Percentiles rank a stretch among this genome's conserved stretches.
Evolutionary conservation across 768 basidiomycete species (phyloP).

Genomic region (Suillus spraguei): DNA sequence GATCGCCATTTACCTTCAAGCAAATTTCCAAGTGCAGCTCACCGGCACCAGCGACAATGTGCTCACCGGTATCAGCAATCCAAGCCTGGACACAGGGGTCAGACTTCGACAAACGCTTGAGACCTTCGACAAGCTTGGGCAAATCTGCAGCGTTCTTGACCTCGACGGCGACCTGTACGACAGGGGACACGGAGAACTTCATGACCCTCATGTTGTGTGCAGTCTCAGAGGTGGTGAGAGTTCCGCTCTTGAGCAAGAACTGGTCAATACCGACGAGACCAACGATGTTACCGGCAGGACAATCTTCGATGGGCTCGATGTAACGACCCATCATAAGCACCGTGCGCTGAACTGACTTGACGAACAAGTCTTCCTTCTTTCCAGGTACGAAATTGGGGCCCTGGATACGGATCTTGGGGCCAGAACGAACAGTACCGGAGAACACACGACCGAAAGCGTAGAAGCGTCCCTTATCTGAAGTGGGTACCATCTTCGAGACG

Average conservation of each 20-base stretch:
- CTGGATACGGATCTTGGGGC: constrained; percentile 99
- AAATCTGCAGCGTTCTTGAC: constrained; percentile 99
- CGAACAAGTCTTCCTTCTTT: constrained; percentile 97
- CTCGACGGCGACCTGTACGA: constrained; percentile 98
- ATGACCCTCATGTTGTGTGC: constrained; percentile 99
- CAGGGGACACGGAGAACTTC: constrained; percentile 99
- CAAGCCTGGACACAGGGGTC: constrained; percentile 98
- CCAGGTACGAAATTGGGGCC: constrained; percentile 98
- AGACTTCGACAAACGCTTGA: constrained; percentile 99
- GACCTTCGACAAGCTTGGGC: constrained; percentile 99
- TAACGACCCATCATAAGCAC: constrained; percentile 99
- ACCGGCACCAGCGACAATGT: constrained; percentile 99
- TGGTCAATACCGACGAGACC: constrained; percentile 99
- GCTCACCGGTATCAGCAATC: constrained; percentile 91
- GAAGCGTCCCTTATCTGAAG: constrained; percentile 99
- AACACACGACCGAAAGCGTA: constrained; percentile 99
- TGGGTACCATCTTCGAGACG: constrained; percentile 99
- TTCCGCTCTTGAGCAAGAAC: constrained; percentile 99
- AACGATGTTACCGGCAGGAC: constrained; percentile 97
- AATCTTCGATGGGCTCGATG: constrained; percentile 98
- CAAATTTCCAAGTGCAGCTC: constrained; percentile 99
- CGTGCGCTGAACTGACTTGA: constrained; percentile 98
- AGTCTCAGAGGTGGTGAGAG: constrained; percentile 95
- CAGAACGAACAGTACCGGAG: constrained; percentile 95
- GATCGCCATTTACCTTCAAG: constrained; percentile 69